A percentile compares a stretch with the other conserved stretches of the same genome.
Evolutionary conservation across 2,329 filamentous ascomycete species (phyloP).

Genomic region (Fusarium brevicatenulatum): DNA sequence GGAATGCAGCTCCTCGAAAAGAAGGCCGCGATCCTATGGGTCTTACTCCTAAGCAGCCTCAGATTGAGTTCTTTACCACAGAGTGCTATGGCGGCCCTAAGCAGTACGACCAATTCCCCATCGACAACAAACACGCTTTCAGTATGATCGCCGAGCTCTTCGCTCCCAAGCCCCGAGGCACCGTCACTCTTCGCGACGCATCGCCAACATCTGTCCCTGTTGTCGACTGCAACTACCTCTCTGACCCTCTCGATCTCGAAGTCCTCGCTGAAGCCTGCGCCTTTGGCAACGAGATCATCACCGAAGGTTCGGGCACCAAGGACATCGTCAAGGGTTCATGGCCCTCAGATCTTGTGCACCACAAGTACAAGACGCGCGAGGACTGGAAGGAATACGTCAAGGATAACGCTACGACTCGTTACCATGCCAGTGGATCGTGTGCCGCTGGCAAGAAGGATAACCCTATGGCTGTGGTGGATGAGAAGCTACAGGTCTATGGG

Average conservation of each 20-base stretch:
- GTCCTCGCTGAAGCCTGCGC: slow-evolving; percentile 68
- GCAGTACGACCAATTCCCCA: slow-evolving; percentile 64
- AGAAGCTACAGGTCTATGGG: slow-evolving; percentile 62
- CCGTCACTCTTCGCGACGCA: slow-evolving; percentile 59
- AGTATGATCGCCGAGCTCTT: slow-evolving; percentile 68
- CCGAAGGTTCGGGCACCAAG: slow-evolving; percentile 66
- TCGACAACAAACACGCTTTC: slow-evolving; percentile 65
- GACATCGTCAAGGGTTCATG: slow-evolving; percentile 69
- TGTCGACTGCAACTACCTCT: slow-evolving; percentile 68
- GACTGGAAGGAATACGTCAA: slow-evolving; percentile 68
- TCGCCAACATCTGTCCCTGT: slow-evolving; percentile 63
- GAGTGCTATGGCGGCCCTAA: slow-evolving; percentile 71
- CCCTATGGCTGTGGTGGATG: slow-evolving; percentile 63
- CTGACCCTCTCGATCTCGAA: slow-evolving; percentile 66
- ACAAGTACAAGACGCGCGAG: slow-evolving; percentile 59
- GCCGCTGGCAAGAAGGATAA: slow-evolving; percentile 55
- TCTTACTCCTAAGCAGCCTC: slow-evolving; percentile 64
- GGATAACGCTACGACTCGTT: slow-evolving; percentile 68
- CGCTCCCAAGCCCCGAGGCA: slow-evolving; percentile 65
- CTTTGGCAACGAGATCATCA: slow-evolving; percentile 69
- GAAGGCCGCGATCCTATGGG: slow-evolving; percentile 71
- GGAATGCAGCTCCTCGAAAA: slow-evolving; percentile 60
- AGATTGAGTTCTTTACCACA: slow-evolving; percentile 71
- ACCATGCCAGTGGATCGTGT: slow-evolving; percentile 46
- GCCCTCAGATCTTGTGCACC: slow-evolving; percentile 63